A percentile compares a stretch with the other conserved stretches of the same genome.
Conservation (phyloP, 768 basidiomycete genomes). For the Mycena amicta region DNA sequence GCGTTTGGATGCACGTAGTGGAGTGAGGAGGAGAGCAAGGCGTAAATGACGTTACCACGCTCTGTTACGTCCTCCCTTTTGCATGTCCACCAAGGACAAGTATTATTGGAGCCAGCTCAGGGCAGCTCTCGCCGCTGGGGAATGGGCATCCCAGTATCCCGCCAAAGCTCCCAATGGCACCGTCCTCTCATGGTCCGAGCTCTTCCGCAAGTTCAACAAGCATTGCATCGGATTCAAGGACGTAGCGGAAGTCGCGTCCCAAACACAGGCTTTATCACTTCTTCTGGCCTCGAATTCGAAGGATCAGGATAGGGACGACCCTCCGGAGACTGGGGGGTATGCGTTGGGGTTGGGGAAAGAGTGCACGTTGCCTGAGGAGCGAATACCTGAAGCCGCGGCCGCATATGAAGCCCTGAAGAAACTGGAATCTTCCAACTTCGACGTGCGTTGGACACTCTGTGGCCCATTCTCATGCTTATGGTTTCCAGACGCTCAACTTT, state of each 20-base stretch:
- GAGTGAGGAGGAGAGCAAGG: not conserved
- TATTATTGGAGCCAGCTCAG: slow-evolving; percentile 83
- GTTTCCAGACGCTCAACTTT: slow-evolving; percentile 61
- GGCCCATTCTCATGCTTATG: slow-evolving; percentile 13
- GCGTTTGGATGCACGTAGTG: not conserved
- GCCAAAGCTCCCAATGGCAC: slow-evolving; percentile 60
- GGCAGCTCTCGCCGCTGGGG: slow-evolving; percentile 67
- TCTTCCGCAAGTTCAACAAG: slow-evolving; percentile 86
- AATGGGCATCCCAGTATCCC: slow-evolving; percentile 66
- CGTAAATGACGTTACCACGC: not conserved
- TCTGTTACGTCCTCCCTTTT: slow-evolving; percentile 8
- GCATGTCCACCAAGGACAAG: slow-evolving; percentile 54
- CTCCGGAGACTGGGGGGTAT: slow-evolving; percentile 33
- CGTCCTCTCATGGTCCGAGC: slow-evolving; percentile 70
- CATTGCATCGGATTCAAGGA: slow-evolving; percentile 67
- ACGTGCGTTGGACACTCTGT: slow-evolving; percentile 48
- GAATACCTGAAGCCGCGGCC: slow-evolving; percentile 55
- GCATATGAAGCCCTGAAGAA: slow-evolving; percentile 59
- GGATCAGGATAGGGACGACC: slow-evolving; percentile 61
- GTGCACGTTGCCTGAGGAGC: slow-evolving; percentile 56
- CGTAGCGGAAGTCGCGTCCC: slow-evolving; percentile 65
- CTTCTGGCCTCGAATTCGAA: slow-evolving; percentile 49
- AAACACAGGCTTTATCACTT: slow-evolving; percentile 65
- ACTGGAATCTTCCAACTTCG: slow-evolving; percentile 51
- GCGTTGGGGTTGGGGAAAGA: slow-evolving; percentile 56